These are phyloP conservation scores for Emergomyces pasteurianus DNA, from an alignment of 2,329 filamentous ascomycete genomes.

Conservation along the genomic window DNA sequence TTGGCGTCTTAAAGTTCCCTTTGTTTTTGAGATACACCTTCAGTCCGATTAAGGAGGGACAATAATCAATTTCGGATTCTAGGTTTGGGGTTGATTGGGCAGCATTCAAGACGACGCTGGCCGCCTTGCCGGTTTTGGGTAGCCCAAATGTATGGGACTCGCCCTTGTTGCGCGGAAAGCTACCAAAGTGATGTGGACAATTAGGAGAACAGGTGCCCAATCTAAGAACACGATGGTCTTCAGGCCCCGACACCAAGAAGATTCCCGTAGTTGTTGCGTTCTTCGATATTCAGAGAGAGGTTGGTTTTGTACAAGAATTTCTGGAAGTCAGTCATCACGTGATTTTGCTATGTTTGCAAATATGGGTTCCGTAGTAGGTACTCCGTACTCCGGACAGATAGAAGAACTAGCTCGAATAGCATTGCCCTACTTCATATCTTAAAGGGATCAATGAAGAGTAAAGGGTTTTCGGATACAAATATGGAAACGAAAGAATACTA, in stretches of 20 bases:
- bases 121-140: no score
- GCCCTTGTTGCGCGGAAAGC: background rate
- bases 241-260: background rate
- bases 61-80: background rate
- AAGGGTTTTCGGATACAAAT: background rate
- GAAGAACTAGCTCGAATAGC: background rate
- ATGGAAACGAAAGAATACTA: no score
- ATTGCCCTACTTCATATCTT: background rate
- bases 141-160: background rate
- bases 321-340: no score
- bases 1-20: background rate
- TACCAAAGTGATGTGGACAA: no score
- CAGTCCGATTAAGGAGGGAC: background rate
- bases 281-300: no score
- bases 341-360: background rate
- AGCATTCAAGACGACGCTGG: no score
- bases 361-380: no score
- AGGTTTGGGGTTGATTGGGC: no score
- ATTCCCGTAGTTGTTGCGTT: background rate
- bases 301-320: no score
- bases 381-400: background rate
- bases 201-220: background rate
- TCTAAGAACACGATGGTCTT: background rate
- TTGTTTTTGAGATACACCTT: background rate
- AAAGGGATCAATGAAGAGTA: background rate